phyloP scores from a whole-genome alignment of 2,329 filamentous ascomycete species.

The Epichloe typhina region DNA sequence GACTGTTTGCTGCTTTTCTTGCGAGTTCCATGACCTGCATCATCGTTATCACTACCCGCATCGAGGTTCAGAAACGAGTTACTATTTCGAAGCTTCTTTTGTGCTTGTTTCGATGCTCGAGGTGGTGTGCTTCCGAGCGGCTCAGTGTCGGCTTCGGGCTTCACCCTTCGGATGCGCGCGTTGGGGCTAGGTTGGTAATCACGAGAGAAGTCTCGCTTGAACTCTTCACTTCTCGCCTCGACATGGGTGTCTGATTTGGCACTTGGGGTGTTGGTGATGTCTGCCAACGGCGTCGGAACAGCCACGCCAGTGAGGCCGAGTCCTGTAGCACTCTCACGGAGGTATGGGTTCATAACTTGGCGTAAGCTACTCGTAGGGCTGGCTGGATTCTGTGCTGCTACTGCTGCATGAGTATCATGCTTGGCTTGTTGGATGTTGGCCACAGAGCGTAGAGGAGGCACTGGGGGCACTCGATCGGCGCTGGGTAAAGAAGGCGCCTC shows the following conservation, averaged over 20 bases:
- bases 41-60: slow-evolving; percentile 33
- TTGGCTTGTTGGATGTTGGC: slow-evolving; percentile 19
- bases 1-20: slow-evolving; percentile 3
- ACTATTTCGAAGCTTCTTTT: slow-evolving; percentile 18
- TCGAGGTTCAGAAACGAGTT: slow-evolving; percentile 40
- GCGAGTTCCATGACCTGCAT: slow-evolving; percentile 12
- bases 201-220: slow-evolving; percentile 54
- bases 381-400: slow-evolving; percentile 18
- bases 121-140: slow-evolving; percentile 18
- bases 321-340: slow-evolving; percentile 25
- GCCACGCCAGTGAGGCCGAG: slow-evolving; percentile 13
- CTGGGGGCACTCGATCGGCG: slow-evolving; percentile 28
- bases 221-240: slow-evolving; percentile 18
- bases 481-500: slow-evolving; percentile 47
- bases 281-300: slow-evolving; percentile 10
- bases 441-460: slow-evolving; percentile 22
- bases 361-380: slow-evolving; percentile 71
- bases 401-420: slow-evolving; percentile 14
- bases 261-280: slow-evolving; percentile 13
- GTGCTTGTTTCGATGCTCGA: slow-evolving; percentile 18
- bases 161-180: slow-evolving; percentile 56
- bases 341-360: slow-evolving; percentile 76
- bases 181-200: slow-evolving; percentile 61
- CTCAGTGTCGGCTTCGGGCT: slow-evolving; percentile 27
- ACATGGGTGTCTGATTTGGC: slow-evolving; percentile 13